Evolutionary conservation across 306 rosid genomes (phyloP), one percentile per base, ranked within the genome.

Genomic region (Trifolium fragiferum): DNA sequence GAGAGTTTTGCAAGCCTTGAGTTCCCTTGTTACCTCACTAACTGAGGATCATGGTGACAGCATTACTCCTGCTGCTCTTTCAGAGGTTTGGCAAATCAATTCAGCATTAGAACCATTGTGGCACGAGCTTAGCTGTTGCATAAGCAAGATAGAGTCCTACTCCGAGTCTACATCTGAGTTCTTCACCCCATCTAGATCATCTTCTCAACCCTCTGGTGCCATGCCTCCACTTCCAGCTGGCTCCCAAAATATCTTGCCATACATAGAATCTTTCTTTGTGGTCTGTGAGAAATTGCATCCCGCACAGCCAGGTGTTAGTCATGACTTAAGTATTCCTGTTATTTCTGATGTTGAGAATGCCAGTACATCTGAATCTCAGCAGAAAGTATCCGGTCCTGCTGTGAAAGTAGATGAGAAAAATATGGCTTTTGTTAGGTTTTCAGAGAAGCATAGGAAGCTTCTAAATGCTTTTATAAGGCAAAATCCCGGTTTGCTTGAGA

Each of bases 221-320:
- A 83, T 81, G 78, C 82, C 98, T 67, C 96, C 97, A 46, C 88
- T 95, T 68, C 99, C 99, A 74, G 93, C 97, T 27, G 99, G 99
- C 43, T 90, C 97, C 72, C 99, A 95, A 81, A 95, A 95, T 84
- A 84, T 95, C 51, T 81, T 95, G 76, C 98, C 99, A n/a, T 95
- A 90, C 70, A 95, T 95, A 73, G 99, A 95, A 80, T 95, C 99
- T 15, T 95, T 95, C 89, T 95, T 95, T 83, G 98, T 95, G 73
- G 97, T 92, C 64, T 95, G 97, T 85, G 99, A 95, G 89, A 95
- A 95, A 77, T 82, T 95, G 73, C 99, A 87, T 80, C 98, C 98
- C 66, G 81, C 88, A 50, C 93, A 83, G 73, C 92, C 89, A 20
- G 92, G 92, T 82, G 85, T 88, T 66, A 80, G 80, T 82, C 85